phyloP scores from a whole-genome alignment of 495 filamentous ascomycete genomes.

The Xeromyces bisporus region DNA sequence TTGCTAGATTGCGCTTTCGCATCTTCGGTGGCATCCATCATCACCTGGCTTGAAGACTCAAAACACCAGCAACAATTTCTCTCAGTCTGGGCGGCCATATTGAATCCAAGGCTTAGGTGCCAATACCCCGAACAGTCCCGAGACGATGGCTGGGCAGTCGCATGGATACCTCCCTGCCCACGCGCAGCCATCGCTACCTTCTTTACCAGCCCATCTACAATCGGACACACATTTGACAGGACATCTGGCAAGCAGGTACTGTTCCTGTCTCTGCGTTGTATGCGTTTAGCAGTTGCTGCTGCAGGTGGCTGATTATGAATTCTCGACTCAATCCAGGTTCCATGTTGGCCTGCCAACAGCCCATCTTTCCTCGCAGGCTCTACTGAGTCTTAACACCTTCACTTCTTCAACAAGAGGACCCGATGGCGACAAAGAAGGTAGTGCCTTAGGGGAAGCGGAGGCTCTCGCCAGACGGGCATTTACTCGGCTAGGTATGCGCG shows the following conservation, averaged over 20 bases:
- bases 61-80: too few species aligned
- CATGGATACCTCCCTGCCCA: constrained; percentile 40
- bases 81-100: too few species aligned
- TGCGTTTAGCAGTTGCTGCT: background rate
- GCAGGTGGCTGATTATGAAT: constrained; percentile 10
- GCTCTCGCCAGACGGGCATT: constrained; percentile 74
- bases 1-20: too few species aligned
- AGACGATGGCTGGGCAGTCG: constrained; percentile 21
- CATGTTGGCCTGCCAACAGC: constrained; percentile 79
- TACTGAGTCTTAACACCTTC: constrained; percentile 86
- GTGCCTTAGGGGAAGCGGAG: constrained; percentile 73
- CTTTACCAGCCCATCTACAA: constrained; percentile 78
- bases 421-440: constrained; percentile 77
- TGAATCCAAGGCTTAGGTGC: background rate
- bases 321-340: constrained; percentile 31
- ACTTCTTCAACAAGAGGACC: constrained; percentile 69
- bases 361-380: constrained; percentile 72
- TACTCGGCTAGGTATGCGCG: constrained; percentile 69
- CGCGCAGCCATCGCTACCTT: constrained; percentile 76
- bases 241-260: constrained; percentile 74
- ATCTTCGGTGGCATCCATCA: too few species aligned
- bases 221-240: constrained; percentile 93
- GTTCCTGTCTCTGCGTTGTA: background rate
- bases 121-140: background rate
- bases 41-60: too few species aligned